A percentile compares a stretch with the other conserved stretches of the same genome.
Conservation (phyloP, 1,284 basidiomycete genomes). For the Schizophyllum amplum region DNA sequence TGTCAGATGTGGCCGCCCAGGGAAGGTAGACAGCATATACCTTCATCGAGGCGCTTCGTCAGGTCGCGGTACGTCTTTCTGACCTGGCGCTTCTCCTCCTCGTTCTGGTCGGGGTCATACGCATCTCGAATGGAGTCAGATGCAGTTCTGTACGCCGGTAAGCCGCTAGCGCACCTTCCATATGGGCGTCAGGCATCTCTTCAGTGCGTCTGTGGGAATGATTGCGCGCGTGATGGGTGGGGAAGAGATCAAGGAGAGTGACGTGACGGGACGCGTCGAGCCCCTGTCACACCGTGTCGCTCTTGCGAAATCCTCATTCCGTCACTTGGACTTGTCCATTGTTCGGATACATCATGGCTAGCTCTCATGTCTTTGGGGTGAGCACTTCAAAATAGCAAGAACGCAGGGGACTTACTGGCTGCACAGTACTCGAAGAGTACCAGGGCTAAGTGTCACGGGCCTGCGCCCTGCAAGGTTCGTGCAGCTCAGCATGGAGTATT, state of each 20-base stretch:
- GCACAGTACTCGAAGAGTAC: slow-evolving; percentile 62
- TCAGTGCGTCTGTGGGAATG: slow-evolving; percentile 4
- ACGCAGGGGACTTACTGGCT: neutral
- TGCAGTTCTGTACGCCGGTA: slow-evolving; percentile 15
- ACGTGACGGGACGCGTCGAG: neutral
- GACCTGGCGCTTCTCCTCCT: slow-evolving; percentile 62
- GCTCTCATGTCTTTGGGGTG: slow-evolving; percentile 38
- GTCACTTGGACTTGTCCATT: neutral
- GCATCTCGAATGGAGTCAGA: slow-evolving; percentile 16
- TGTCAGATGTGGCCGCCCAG: no score
- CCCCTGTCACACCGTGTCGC: neutral
- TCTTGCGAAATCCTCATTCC: neutral
- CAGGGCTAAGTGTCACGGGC: slow-evolving; percentile 59
- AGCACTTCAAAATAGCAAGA: neutral
- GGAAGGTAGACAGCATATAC: no score
- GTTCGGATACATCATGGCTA: neutral
- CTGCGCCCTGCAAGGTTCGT: slow-evolving; percentile 43
- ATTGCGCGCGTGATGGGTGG: neutral
- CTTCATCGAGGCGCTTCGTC: slow-evolving; percentile 47
- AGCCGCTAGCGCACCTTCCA: neutral
- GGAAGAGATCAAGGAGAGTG: neutral
- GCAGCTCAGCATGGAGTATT: neutral
- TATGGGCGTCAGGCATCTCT: neutral
- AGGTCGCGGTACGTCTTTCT: slow-evolving; percentile 65
- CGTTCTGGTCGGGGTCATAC: slow-evolving; percentile 77